These are phyloP conservation scores for Pseudonitzschia delicatissima DNA, from an alignment of 108 stramenopile genomes.

Conservation along the genomic window DNA sequence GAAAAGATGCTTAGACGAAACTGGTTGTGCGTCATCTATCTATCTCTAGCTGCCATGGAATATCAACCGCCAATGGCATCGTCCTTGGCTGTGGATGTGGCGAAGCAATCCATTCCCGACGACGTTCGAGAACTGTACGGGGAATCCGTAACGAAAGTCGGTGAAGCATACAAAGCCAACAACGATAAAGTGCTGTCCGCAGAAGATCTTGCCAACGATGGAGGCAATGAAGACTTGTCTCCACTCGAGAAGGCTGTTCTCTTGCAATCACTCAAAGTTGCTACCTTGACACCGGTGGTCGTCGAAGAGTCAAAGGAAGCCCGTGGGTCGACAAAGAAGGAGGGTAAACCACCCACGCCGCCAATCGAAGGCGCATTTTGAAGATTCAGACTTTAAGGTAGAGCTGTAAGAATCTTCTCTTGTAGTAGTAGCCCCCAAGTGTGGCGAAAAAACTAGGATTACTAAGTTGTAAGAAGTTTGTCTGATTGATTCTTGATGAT, in stretches of 20 bases:
- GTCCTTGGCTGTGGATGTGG: background rate
- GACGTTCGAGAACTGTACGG: slow-evolving; percentile 19
- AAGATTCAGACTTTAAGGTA: no score
- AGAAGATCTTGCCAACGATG: slow-evolving; percentile 5
- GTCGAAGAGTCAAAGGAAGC: slow-evolving; percentile 52
- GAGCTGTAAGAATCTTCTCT: background rate
- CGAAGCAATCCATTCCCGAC: slow-evolving; percentile 15
- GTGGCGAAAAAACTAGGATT: no score
- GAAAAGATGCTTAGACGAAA: slow-evolving; percentile 61
- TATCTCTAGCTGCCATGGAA: slow-evolving; percentile 30
- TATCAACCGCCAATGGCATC: slow-evolving; percentile 1
- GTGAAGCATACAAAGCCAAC: slow-evolving; percentile 31
- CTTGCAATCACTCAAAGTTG: slow-evolving; percentile 61
- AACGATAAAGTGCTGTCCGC: slow-evolving; percentile 6
- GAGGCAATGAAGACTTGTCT: slow-evolving; percentile 25
- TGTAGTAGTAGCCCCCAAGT: no score
- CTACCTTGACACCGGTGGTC: slow-evolving; percentile 56
- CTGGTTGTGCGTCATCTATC: slow-evolving; percentile 72
- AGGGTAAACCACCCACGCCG: slow-evolving; percentile 34
- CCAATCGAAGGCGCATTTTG: slow-evolving; percentile 34
- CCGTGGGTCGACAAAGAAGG: background rate
- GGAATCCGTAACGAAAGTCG: slow-evolving; percentile 19
- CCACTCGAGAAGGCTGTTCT: slow-evolving; percentile 62
- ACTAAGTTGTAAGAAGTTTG: no score
- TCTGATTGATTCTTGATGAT: no score